Base-by-base conservation (phyloP, 2,329 filamentous ascomycete species). In the Amesomyces nigricolor region DNA sequence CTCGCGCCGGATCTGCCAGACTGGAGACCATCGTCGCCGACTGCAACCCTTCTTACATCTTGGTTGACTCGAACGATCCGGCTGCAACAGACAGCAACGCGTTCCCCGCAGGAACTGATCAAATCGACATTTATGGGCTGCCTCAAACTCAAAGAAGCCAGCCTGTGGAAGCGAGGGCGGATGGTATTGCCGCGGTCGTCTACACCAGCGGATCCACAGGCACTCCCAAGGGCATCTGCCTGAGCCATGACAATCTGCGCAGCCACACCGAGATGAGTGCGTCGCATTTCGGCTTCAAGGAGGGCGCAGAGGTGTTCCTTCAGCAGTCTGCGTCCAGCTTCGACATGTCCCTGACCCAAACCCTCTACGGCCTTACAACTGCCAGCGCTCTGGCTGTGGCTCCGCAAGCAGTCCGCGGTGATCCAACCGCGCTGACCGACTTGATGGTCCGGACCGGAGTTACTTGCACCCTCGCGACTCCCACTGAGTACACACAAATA, bases 121-220 rank as follows among this genome's bases (percentile, higher is more conserved):
- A 8, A 10, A 42, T 42, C 39, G 17, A 42, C 16, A 42, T 17
- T 3, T 2, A 11, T 39, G 14, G 13, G 16, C 10, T 19, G 39
- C 39, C n/a, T 2, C 39, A 42, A 7, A 4, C 16, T 42, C n/a
- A 16, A 17, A 42, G 39, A 16, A 42, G 39, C 16, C n/a, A 19
- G 2, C 16, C 16, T 19, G 39, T 19, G 3, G n/a, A 16, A 16
- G 39, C 39, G 2, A 5, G 17, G 39, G 17, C 39, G 10, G 39
- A 17, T 42, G 16, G 39, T 11, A n/a, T 42, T 19, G 39, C 39
- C 3, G 39, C 39, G 39, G 74, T 78, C 56, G 74, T 79, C 60
- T 80, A 78, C 63, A 79, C 78, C 19, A 79, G 76, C 14, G 77
- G 77, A 11, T 78, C 75, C 14, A 79, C 77, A 0, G 77, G 77